A percentile compares a stretch with the other conserved stretches of the same genome.
These are phyloP conservation scores for Hyaloscypha variabilis DNA, from an alignment of 495 filamentous ascomycete species.

Conservation along the genomic window DNA sequence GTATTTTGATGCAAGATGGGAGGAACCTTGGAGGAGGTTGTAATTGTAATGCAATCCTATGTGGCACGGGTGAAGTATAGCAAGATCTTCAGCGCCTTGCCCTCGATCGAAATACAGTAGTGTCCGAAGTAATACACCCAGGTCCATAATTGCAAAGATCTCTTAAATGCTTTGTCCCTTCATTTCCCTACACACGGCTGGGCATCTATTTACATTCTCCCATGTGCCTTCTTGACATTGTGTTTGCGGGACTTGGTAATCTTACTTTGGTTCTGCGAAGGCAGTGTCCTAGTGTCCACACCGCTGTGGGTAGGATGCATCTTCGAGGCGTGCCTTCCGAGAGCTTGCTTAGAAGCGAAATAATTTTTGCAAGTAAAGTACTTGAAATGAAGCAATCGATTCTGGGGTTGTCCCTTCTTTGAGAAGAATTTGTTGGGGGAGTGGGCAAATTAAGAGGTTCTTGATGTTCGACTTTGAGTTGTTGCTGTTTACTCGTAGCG, in stretches of 20 bases:
- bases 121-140: too few relatives aligned
- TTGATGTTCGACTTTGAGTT: not conserved
- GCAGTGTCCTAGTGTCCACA: not conserved
- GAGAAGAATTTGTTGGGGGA: not conserved
- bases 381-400: not conserved
- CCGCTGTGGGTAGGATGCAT: not conserved
- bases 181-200: too few relatives aligned
- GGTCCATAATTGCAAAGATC: too few relatives aligned
- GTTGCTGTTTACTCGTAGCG: not conserved
- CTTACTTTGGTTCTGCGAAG: not conserved
- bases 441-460: not conserved
- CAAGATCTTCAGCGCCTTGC: too few relatives aligned
- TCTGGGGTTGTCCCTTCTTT: not conserved
- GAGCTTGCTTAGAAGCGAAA: not conserved
- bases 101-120: too few relatives aligned
- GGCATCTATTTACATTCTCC: too few relatives aligned
- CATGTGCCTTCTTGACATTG: too few relatives aligned
- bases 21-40: too few relatives aligned
- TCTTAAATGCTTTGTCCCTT: too few relatives aligned
- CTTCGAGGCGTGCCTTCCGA: not conserved
- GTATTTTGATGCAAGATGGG: conserved; percentile 56
- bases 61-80: too few relatives aligned
- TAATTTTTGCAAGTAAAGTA: not conserved
- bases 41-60: too few relatives aligned
- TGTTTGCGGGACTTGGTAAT: too few relatives aligned